Percentiles rank a stretch among this genome's conserved stretches.
Conservation (phyloP, 345 rosid genomes). For the Gossypium longicalyx region DNA sequence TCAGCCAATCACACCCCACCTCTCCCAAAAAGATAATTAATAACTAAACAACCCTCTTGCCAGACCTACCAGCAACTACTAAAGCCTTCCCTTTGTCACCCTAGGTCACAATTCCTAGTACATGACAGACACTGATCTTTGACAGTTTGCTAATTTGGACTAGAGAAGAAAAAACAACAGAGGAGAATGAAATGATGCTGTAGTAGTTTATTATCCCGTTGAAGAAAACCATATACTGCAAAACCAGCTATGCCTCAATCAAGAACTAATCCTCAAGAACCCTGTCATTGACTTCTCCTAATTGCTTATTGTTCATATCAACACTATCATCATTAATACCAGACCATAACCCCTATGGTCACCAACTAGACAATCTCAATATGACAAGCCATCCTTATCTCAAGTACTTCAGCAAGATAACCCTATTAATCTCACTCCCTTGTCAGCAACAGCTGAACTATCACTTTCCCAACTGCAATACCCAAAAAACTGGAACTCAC, state of each 20-base stretch:
- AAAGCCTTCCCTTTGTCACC: background rate
- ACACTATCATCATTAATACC: background rate
- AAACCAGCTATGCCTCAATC: background rate
- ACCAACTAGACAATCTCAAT: background rate
- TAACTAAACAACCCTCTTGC: background rate
- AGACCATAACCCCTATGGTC: background rate
- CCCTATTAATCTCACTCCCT: background rate
- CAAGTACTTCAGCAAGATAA: background rate
- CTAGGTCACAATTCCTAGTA: background rate
- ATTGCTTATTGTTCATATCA: too few species aligned
- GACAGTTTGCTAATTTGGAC: background rate
- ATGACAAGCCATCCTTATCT: constrained; percentile 2
- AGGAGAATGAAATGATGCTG: background rate
- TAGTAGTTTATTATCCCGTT: background rate
- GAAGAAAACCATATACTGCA: background rate
- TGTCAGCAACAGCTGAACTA: background rate
- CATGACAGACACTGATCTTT: background rate
- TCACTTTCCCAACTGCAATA: background rate
- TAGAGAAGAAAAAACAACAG: background rate
- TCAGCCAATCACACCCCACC: background rate
- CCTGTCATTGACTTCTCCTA: background rate
- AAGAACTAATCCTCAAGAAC: too few species aligned
- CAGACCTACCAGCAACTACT: background rate
- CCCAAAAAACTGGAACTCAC: background rate
- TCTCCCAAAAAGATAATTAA: background rate